Conservation (phyloP, 495 filamentous ascomycete genomes). For the Extremus antarcticus region DNA sequence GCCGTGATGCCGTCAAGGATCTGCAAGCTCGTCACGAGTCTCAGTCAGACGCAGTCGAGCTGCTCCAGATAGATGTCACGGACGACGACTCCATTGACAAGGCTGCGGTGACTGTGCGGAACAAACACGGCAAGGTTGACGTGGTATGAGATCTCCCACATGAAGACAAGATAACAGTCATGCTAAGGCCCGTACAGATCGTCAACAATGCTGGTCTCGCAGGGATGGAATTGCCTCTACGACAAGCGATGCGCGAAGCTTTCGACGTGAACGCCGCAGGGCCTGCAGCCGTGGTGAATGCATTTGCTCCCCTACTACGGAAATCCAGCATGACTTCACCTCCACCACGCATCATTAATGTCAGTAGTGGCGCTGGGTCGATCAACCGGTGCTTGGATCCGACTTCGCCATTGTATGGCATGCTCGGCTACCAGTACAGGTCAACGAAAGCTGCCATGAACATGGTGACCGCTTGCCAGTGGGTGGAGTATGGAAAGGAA, state of each 20-base stretch:
- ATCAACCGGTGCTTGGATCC: conserved; percentile 18
- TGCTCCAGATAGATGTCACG: conserved; percentile 8
- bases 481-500: conserved; percentile 13
- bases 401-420: conserved; percentile 16
- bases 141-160: conserved; percentile 2
- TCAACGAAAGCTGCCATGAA: conserved; percentile 36
- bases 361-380: conserved; percentile 31
- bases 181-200: conserved; percentile 1
- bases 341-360: conserved; percentile 29
- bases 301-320: conserved; percentile 30
- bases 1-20: neutral
- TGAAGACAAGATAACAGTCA: neutral
- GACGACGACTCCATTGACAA: conserved; percentile 9
- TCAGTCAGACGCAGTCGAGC: conserved; percentile 4
- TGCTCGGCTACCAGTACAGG: conserved; percentile 25
- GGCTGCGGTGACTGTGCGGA: conserved; percentile 4
- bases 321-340: conserved; percentile 20
- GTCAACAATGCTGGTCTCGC: conserved; percentile 30
- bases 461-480: conserved; percentile 28
- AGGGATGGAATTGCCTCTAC: conserved; percentile 11
- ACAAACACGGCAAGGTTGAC: conserved; percentile 20
- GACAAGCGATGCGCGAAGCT: conserved; percentile 21
- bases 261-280: conserved; percentile 33
- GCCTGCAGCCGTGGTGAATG: conserved; percentile 29
- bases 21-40: conserved; percentile 1